Evolutionary conservation across 2,329 filamentous ascomycete species (phyloP), one percentile per base, ranked within the genome.

Genomic region (Fusarium setosum): DNA sequence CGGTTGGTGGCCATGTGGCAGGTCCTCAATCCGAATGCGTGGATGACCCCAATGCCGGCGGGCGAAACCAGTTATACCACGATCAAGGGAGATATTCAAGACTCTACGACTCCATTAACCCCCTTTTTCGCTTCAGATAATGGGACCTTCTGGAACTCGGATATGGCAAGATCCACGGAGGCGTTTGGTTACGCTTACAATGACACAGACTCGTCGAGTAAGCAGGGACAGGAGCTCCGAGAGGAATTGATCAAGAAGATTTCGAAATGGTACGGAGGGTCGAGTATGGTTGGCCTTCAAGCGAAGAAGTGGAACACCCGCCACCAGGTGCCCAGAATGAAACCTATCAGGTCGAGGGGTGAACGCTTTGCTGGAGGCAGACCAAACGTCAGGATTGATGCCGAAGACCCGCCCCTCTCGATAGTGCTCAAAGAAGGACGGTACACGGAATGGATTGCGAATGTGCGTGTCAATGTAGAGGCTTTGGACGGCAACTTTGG

Each of bases 1-100:
- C 87, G 93, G 4, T 77, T 92, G 24, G 87, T 93, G 63, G 87
- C 92, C 29, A 85, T 96, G 61, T 96, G 92, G 92, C 92, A 96
- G 78, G 81, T 84, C 1, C 76, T 96, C 13, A 86, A 96, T 65
- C 91, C 90, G 0, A 80, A 87, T 18, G 85, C 85, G 24, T 95
- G 89, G 79, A 85, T 93, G 6, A 78, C 82, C 20, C 84, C 89
- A 1, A 83, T 86, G 61, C 68, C 79, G 7, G 86, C 82, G 50
- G 79, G 76, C n/a, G 84, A 83, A 34, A 82, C 83, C 12, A 91
- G 89, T 2, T 94, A 87, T 70, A 90, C 87, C 0, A 86, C 84
- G 7, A 72, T 81, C 2, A 77, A 80, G 10, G 88, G 88, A 1
- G 80, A 85, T 2, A 76, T 85, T 1, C 83, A 88, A 67, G 83